These are phyloP conservation scores for Nigrospora sphaerica DNA, from an alignment of 2,329 filamentous ascomycete genomes.

Conservation along the genomic window DNA sequence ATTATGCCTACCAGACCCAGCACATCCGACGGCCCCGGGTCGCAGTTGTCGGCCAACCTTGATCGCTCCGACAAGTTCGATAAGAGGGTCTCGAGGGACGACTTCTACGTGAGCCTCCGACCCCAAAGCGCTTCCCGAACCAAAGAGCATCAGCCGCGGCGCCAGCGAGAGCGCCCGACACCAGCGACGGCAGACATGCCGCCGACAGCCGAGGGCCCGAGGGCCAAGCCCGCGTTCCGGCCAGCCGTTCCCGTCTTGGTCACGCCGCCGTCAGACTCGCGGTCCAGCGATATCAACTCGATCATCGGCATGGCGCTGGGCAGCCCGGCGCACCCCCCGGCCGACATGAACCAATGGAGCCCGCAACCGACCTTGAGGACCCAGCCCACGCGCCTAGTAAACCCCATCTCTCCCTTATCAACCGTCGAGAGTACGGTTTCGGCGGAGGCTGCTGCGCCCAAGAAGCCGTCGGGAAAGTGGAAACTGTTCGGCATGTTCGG, in stretches of 20 bases:
- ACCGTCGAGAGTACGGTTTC: slow-evolving; percentile 11
- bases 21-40: slow-evolving; percentile 29
- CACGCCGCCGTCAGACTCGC: too few relatives aligned
- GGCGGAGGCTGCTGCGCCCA: slow-evolving; percentile 21
- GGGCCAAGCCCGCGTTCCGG: too few relatives aligned
- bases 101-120: slow-evolving; percentile 26
- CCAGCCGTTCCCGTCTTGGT: too few relatives aligned
- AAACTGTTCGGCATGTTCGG: slow-evolving; percentile 52
- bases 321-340: slow-evolving; percentile 49
- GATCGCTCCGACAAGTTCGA: slow-evolving; percentile 20
- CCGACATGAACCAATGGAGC: slow-evolving; percentile 13
- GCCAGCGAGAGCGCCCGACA: too few relatives aligned
- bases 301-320: slow-evolving; percentile 70
- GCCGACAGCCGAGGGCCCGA: too few relatives aligned
- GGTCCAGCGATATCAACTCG: not conserved
- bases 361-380: slow-evolving; percentile 8
- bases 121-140: not conserved
- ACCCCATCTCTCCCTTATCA: slow-evolving; percentile 12
- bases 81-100: slow-evolving; percentile 39
- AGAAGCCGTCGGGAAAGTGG: slow-evolving; percentile 48
- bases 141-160: too few relatives aligned
- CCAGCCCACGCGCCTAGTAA: slow-evolving; percentile 6
- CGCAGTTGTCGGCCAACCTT: slow-evolving; percentile 17
- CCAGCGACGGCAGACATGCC: too few relatives aligned
- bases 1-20: slow-evolving; percentile 31